Base-by-base conservation (phyloP, 139 green algal genomes). In the Micractinium sp. region DNA sequence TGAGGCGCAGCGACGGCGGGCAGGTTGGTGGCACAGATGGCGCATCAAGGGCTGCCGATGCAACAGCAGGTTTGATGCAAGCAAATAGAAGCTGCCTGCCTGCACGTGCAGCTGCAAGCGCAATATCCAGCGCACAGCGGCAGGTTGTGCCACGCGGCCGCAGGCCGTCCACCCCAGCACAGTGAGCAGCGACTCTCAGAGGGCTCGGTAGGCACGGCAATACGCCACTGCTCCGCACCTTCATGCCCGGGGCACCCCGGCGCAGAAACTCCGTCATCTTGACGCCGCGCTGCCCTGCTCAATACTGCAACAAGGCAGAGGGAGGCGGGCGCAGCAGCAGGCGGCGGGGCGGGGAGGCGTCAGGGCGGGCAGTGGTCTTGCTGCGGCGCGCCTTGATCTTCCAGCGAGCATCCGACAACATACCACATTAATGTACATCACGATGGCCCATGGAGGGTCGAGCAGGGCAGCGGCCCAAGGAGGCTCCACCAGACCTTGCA, bases 241-340 rank as follows among this genome's bases (percentile, higher is more conserved):
- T 98, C 91, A 98, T 96, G 75, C 96, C 96, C 5, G 96, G 94
- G 29, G 89, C 91, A 0, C 96, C 96, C 15, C 97, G 90, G 38
- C 94, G 91, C 5, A 97, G 76, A 20, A 94, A 94, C 80, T 99
- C 97, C 69, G 96, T 97, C 96, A 98, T 98, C 3, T 78, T 95
- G 89, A 31, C 41, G 22, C 13, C 22, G 60, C 29, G 56, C 33
- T 60, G 36, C 69, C 38, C 69, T 77, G 36, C 60, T 61, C 23
- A n/a, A 73, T 18, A 5, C 25, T 35, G 56, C 33, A 35, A 36
- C 33, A 36, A 60, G 14, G 61, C 61, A n/a, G 33, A 36, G 35
- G 53, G 38, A 60, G n/a, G n/a, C 3, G 67, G 67, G n/a, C 31
- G 71, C 31, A 33, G 71, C 71, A 77, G 3, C 31, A 20, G 18